A percentile compares a stretch with the other conserved stretches of the same genome.
Conservation (phyloP, 345 rosid genomes). For the Lumnitzera littorea region DNA sequence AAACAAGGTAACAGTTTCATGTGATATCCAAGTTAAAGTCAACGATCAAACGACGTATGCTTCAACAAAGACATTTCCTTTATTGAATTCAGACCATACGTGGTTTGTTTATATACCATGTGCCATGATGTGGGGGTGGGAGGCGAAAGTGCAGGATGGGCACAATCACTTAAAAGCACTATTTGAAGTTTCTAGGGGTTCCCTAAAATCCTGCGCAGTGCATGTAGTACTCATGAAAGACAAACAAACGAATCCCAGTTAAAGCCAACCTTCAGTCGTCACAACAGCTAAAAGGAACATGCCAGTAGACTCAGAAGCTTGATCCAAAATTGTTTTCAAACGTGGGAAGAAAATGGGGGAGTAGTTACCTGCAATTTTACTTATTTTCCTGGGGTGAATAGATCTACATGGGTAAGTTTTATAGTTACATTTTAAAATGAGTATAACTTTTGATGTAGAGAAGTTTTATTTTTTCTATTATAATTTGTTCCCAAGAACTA, state of each 20-base stretch:
- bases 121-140: not conserved
- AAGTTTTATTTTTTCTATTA: no score
- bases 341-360: no score
- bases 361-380: no score
- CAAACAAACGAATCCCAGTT: not conserved
- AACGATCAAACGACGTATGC: not conserved
- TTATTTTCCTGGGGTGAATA: no score
- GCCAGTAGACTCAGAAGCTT: no score
- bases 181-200: not conserved
- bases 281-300: no score
- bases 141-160: not conserved
- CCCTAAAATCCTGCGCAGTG: not conserved
- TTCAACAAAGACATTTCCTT: not conserved
- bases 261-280: no score
- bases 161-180: not conserved
- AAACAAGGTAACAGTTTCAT: not conserved
- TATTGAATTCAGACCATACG: not conserved
- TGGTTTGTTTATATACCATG: slow-evolving; percentile 1
- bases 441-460: no score
- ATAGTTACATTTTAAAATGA: no score
- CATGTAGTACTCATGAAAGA: slow-evolving; percentile 2
- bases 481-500: no score
- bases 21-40: not conserved
- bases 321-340: no score
- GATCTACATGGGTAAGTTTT: no score